Conservation (phyloP, 2,329 filamentous ascomycete genomes). For the Neonectria punicea region DNA sequence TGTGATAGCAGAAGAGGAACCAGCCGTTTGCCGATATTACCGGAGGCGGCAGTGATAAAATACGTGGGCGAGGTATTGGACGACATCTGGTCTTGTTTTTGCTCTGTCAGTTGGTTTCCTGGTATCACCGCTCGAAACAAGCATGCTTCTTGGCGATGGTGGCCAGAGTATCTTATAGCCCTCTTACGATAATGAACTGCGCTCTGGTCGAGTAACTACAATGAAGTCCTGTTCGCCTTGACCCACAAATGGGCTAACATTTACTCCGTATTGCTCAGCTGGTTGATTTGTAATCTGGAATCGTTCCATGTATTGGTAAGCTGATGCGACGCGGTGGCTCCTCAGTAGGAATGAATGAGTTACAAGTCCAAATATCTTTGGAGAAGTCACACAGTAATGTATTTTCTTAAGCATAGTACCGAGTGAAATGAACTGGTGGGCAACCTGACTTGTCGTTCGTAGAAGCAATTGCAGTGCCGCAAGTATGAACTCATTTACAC, state of each 20-base stretch:
- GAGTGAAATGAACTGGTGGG: no score
- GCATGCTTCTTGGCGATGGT: no score
- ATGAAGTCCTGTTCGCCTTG: not conserved
- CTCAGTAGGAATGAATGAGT: no score
- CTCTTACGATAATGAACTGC: not conserved
- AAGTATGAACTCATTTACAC: no score
- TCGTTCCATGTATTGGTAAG: not conserved
- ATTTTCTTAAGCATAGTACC: no score
- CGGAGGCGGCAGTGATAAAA: conserved; percentile 28
- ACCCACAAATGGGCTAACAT: not conserved
- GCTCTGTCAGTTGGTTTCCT: not conserved
- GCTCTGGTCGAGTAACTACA: not conserved
- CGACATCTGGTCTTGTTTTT: not conserved
- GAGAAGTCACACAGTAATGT: no score
- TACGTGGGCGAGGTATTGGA: conserved; percentile 11
- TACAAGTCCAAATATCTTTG: no score
- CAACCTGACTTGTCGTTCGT: no score
- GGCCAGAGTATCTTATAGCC: not conserved
- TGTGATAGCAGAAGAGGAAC: conserved; percentile 27
- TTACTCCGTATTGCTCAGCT: not conserved
- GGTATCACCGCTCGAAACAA: not conserved
- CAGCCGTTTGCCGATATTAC: conserved; percentile 23
- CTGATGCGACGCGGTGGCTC: accelerated
- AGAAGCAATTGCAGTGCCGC: no score
- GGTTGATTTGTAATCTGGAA: not conserved